These are phyloP conservation scores for Pisolithus microcarpus DNA, from an alignment of 768 basidiomycete genomes.

Conservation along the genomic window DNA sequence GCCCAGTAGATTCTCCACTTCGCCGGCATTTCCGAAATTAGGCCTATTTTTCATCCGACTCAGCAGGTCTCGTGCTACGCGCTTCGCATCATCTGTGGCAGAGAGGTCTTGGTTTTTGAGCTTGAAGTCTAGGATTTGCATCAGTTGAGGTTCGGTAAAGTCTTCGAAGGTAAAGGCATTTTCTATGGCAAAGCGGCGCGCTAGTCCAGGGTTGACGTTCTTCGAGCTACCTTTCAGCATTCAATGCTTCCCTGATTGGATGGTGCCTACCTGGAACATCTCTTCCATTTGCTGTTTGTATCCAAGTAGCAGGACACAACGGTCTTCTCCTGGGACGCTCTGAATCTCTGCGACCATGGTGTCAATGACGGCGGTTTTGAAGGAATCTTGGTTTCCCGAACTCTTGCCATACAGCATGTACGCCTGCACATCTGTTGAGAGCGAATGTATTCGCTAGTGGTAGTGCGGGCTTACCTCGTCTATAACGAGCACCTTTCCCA, in stretches of 20 bases:
- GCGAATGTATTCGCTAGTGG: background rate
- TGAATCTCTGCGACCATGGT: constrained; percentile 72
- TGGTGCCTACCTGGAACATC: constrained; percentile 56
- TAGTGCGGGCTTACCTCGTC: constrained; percentile 43
- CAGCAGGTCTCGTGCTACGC: constrained; percentile 45
- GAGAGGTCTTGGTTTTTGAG: constrained; percentile 49
- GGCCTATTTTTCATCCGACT: constrained; percentile 34
- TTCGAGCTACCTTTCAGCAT: constrained; percentile 15
- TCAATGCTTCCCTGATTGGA: background rate
- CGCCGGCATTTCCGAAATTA: constrained; percentile 62
- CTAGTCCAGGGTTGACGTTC: constrained; percentile 66
- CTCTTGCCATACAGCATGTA: constrained; percentile 55
- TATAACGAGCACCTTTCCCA: constrained; percentile 64
- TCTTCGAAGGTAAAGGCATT: constrained; percentile 65
- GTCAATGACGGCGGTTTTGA: constrained; percentile 64
- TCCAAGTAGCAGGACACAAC: constrained; percentile 58
- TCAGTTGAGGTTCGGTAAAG: constrained; percentile 48
- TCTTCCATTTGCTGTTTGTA: constrained; percentile 63
- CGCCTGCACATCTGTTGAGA: constrained; percentile 35
- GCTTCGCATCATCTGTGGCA: constrained; percentile 52
- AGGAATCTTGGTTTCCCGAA: constrained; percentile 35
- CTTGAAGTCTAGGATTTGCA: constrained; percentile 47
- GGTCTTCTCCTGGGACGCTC: constrained; percentile 60
- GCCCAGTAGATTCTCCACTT: constrained; percentile 53
- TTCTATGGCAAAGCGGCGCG: constrained; percentile 62